Conservation (phyloP, 2,329 filamentous ascomycete species). For the Penicillium olsonii region DNA sequence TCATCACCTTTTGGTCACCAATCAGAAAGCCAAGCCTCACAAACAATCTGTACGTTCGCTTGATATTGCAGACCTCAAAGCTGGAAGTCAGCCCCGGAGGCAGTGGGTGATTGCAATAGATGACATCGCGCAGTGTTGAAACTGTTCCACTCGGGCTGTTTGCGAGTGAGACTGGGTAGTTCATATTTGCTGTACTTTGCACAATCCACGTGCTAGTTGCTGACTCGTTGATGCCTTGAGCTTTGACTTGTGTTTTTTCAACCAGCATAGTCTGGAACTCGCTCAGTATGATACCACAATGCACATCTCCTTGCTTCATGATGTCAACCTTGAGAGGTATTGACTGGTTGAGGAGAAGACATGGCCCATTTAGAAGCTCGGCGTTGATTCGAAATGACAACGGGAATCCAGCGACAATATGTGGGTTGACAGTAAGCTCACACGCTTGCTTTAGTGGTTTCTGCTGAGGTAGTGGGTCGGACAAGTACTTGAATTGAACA, state of each 20-base stretch:
- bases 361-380: conserved; percentile 17
- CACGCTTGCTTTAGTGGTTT: background rate
- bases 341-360: conserved; percentile 8
- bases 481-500: background rate
- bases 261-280: conserved; percentile 24
- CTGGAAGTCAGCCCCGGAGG: conserved; percentile 11
- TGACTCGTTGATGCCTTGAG: conserved; percentile 3
- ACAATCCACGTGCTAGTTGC: conserved; percentile 12
- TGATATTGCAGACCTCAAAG: conserved; percentile 23
- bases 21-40: conserved; percentile 15
- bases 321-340: conserved; percentile 17
- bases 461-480: background rate
- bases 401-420: background rate
- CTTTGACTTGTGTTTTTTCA: conserved; percentile 18
- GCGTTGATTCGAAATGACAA: conserved; percentile 4
- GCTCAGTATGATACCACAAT: conserved; percentile 5
- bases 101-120: conserved; percentile 5
- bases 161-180: background rate
- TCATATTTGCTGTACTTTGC: conserved; percentile 20
- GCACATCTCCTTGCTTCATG: background rate
- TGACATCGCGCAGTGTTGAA: background rate
- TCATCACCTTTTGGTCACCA: conserved; percentile 9
- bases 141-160: background rate
- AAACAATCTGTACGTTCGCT: conserved; percentile 15
- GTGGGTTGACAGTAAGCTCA: background rate